Base-by-base conservation (phyloP, 164 flowering plant species). In the Tinospora cordifolia region DNA sequence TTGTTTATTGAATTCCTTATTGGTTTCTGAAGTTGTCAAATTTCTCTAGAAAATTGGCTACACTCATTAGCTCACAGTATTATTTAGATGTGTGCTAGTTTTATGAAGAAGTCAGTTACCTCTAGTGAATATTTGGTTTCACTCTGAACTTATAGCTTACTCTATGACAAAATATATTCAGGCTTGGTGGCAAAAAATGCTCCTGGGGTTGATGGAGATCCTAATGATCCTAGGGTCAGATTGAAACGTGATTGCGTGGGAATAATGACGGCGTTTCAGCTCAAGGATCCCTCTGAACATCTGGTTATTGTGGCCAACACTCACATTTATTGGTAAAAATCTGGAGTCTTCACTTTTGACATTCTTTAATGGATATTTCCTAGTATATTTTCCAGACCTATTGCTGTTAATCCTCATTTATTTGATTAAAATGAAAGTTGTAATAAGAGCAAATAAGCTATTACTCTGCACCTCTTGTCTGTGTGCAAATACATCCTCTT, bases 181-280 rank as follows among this genome's bases (percentile, higher is more conserved):
- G 87, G 63, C 76, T 68, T 68, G 62, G 74, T 75, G 15, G 49
- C 63, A 26, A 68, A 81, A 72, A 60, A 68, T 24, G 68, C 62
- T 72, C 26, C 66, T 21, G 67, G 58, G 58, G 87, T 81, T 68
- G 80, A 76, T 58, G 92, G 91, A 75, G 96, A 94, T 80, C 89
- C 83, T 38, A 86, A 83, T 83, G 95, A 91, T 81, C 98, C 97
- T 69, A 78, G 84, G 64, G 87, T 90, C 41, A 84, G 98, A 80
- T 71, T 94, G 70, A 94, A 89, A 76, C 97, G 97, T 59, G 98
- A 94, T 64, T 91, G 96, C 80, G 98, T 94, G 63, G 98, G 93
- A 60, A 83, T 88, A 40, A 80, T 94, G 90, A 95, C 87, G 62
- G 93, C 93, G 66, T 94, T 94, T 75, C 85, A 76, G 75, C 85